Evolutionary conservation across 164 flowering plant genomes (phyloP), one percentile per base, ranked within the genome.

Genomic region (Dillenia turbinata): DNA sequence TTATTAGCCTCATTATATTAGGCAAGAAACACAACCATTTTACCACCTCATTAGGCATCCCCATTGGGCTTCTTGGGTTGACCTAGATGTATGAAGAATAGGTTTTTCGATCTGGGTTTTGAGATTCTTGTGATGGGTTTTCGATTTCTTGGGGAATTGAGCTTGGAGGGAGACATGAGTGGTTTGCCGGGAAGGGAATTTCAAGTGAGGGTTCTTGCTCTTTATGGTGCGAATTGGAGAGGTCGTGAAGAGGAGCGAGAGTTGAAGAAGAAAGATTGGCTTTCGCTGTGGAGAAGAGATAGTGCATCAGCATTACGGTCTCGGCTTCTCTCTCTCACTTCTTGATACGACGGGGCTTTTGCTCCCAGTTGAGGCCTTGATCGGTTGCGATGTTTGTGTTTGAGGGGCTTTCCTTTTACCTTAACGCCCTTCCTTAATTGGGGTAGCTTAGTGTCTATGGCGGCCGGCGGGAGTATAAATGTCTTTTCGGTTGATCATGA

Each of bases 41-140:
- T 1, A 19, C 22, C 1, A 1, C 22, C 22, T 19, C 22, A 19
- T 19, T 19, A 19, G 22, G 22, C 22, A 19, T 19, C 22, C 22
- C 22, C 71, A 80, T 70, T 63, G 91, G 84, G 71, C 89, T 94
- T 26, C 45, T 83, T 63, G 98, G 97, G 57, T 94, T 94, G 68
- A 94, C 87, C 97, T 97, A 90, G 64, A 84, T 40, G 71, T 78
- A 56, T 10, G 79, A 60, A 44, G 78, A 64, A 7, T 13, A 22
- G 16, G 64, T 14, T 56, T 74, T 76, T 12, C 48, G 65, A 57
- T 75, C 71, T 54, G 82, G 76, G 78, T 22, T 2, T 43, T 55
- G 67, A 22, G 68, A 47, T 61, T 68, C 61, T 40, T 52, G 44
- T 1, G 54, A 16, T 56, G 64, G 59, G 65, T 40, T 60, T 48